phyloP scores from a whole-genome alignment of 345 rosid genomes.

The Melaleuca alternifolia region DNA sequence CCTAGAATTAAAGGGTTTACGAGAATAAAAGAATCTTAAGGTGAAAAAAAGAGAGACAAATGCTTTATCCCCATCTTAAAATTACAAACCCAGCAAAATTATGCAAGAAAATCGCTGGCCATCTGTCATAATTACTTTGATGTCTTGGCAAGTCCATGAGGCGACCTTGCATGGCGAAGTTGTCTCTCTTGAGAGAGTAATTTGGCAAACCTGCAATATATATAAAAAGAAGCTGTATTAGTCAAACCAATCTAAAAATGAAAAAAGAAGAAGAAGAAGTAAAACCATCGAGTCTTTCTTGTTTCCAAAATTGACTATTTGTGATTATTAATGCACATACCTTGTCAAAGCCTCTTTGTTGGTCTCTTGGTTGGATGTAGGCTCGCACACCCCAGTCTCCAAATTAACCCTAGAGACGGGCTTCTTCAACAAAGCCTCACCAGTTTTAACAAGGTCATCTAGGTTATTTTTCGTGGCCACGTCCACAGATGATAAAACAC shows the following conservation, averaged over 20 bases:
- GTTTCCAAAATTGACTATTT: not conserved
- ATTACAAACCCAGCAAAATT: not conserved
- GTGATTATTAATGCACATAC: not conserved
- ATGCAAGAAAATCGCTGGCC: not conserved
- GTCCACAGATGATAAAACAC: slow-evolving; percentile 49
- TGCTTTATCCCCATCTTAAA: not conserved
- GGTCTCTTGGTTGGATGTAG: slow-evolving; percentile 12
- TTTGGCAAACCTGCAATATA: slow-evolving; percentile 39
- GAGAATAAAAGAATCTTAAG: not conserved
- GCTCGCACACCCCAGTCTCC: slow-evolving; percentile 34
- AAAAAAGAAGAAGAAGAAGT: not conserved
- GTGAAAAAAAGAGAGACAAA: not conserved
- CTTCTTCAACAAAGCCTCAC: slow-evolving; percentile 43
- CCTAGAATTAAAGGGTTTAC: not conserved
- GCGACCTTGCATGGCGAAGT: slow-evolving; percentile 32
- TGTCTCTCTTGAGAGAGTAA: slow-evolving; percentile 47
- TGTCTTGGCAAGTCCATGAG: not conserved
- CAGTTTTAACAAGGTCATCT: slow-evolving; percentile 45
- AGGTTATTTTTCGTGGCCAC: slow-evolving; percentile 45
- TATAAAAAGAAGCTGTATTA: not conserved
- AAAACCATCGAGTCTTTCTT: not conserved
- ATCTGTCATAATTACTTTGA: not conserved
- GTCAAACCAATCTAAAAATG: not conserved
- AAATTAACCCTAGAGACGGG: slow-evolving; percentile 45
- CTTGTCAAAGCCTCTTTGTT: slow-evolving; percentile 41